Conservation (phyloP, 176 grass and related monocot species). For the Areca catechu region DNA sequence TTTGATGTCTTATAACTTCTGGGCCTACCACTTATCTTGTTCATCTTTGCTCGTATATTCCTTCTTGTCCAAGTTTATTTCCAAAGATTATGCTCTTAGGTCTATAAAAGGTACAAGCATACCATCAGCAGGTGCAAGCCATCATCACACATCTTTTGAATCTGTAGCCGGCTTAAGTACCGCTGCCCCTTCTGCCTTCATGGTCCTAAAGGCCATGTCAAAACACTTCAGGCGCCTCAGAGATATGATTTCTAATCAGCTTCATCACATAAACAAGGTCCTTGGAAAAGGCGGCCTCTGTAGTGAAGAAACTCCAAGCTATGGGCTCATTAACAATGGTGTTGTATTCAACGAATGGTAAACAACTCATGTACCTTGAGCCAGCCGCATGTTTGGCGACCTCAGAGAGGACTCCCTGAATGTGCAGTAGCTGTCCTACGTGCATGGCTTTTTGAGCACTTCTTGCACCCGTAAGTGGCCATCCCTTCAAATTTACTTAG, state of each 20-base stretch:
- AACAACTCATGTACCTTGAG: not conserved
- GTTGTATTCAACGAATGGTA: not conserved
- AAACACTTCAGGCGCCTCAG: slow-evolving; percentile 15
- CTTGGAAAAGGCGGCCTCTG: not conserved
- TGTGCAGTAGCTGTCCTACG: slow-evolving; percentile 2
- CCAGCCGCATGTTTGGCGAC: slow-evolving; percentile 7
- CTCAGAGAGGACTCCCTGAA: slow-evolving; percentile 13
- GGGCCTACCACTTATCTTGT: too few relatives aligned
- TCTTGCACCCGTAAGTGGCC: slow-evolving; percentile 14
- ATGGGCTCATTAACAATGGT: not conserved
- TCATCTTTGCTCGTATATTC: too few relatives aligned
- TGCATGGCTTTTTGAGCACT: slow-evolving; percentile 16
- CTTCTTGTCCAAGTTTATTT: too few relatives aligned
- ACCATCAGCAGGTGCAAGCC: slow-evolving; percentile 11
- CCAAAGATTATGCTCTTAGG: slow-evolving; percentile 3
- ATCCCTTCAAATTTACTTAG: too few relatives aligned
- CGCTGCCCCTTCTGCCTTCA: slow-evolving; percentile 5
- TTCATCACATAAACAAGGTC: not conserved
- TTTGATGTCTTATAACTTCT: too few relatives aligned
- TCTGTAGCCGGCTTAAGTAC: slow-evolving; percentile 11
- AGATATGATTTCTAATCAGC: slow-evolving; percentile 12
- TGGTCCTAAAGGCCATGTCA: slow-evolving; percentile 10
- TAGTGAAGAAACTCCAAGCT: not conserved
- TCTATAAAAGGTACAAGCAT: slow-evolving; percentile 16
- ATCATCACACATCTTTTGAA: slow-evolving; percentile 12